A percentile compares a stretch with the other conserved stretches of the same genome.
phyloP scores from a whole-genome alignment of 2,329 filamentous ascomycete species.

The Talaromyces verruculosus region DNA sequence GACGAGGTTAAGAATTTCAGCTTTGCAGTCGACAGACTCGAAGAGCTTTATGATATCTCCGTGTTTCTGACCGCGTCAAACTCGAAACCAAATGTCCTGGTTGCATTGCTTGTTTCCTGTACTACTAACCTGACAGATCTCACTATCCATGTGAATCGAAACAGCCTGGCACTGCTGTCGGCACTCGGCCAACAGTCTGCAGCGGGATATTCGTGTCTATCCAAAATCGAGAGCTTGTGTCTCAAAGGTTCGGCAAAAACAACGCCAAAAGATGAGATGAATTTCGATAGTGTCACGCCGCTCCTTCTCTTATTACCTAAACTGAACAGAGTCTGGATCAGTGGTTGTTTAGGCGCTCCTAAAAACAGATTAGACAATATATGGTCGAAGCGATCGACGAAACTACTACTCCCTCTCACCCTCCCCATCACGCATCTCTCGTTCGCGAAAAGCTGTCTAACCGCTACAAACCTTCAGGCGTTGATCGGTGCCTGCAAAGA shows the following conservation, averaged over 20 bases:
- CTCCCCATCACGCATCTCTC: not conserved
- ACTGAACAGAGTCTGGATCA: not conserved
- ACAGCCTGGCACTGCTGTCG: not conserved
- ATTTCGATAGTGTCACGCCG: not conserved
- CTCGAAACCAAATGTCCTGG: not conserved
- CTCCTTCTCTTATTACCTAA: constrained; percentile 1
- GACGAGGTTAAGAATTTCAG: not conserved
- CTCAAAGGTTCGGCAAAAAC: not conserved
- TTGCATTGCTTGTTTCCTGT: not conserved
- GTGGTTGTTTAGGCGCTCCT: not conserved
- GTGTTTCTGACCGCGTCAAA: not conserved
- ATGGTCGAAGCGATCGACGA: not conserved
- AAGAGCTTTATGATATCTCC: not conserved
- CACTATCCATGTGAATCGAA: not conserved
- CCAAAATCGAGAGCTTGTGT: constrained; percentile 4
- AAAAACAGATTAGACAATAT: not conserved
- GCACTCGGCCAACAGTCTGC: not conserved
- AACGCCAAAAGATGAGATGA: not conserved
- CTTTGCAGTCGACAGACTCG: not conserved
- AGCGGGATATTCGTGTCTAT: constrained; percentile 1
- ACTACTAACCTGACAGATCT: constrained; percentile 4
- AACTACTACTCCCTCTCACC: not conserved
- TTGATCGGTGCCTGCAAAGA: not conserved
- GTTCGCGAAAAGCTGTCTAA: not conserved
- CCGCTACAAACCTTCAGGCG: not conserved